Base-by-base conservation (phyloP, 2,329 filamentous ascomycete species). In the Xylariaceae sp. region DNA sequence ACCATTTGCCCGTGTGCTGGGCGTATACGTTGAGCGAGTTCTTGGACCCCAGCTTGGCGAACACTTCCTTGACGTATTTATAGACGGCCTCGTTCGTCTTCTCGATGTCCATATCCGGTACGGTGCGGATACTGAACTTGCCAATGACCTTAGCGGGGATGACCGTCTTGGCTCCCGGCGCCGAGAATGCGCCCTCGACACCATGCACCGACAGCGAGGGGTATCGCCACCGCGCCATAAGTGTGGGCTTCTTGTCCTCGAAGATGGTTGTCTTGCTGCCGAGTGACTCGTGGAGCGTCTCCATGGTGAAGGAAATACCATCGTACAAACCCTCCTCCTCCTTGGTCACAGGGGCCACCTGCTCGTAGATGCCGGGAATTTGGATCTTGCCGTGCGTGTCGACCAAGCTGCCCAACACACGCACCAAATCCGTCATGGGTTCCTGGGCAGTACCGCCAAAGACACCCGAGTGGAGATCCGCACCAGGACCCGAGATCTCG, bases 121-220 rank as follows among this genome's bases (percentile, higher is more conserved):
- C 93, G 28, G 90, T 97, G 54, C 93, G 84, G 69, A 98, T 96
- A 38, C 88, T 95, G 75, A 98, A 98, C 73, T 98, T 98, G 69
- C 93, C 93, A 59, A 85, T 87, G 43, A 98, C 93, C 75, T 96
- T 96, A 60, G 93, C 91, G 3, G 93, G 93, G 56, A 98, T 98
- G 58, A 98, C 93, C 1, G 93, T 98, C 79, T 98, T 98, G 43
- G 90, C 93, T 35, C 93, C 93, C 4, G 90, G 86, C 2, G 87
- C 85, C 34, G 87, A 91, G 73, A 95, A 98, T 38, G 89, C 93
- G 45, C 93, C 93, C 69, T 98, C 93, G 52, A 98, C 71, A 46
- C 93, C 93, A 72, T 98, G 93, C 32, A 98, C 74, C 18, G 90
- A 96, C 42, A 98, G 78, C 11, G 90, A 96, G 1, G 93, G 93